These are phyloP conservation scores for Stellera chamaejasme DNA, from an alignment of 345 rosid genomes.

Conservation along the genomic window DNA sequence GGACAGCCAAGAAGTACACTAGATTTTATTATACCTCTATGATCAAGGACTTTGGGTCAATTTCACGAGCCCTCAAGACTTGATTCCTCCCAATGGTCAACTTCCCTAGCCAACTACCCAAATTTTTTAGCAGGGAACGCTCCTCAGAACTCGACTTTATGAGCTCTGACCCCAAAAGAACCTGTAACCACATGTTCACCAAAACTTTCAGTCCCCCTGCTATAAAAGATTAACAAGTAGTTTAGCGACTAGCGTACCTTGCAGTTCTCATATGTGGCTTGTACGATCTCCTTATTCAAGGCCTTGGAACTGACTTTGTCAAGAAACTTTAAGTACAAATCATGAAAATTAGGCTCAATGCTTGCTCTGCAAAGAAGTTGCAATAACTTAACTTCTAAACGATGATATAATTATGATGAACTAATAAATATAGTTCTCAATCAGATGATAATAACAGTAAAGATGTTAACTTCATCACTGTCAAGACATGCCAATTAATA, in stretches of 20 bases:
- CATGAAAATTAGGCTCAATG: conserved; percentile 96
- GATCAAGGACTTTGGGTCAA: conserved; percentile 96
- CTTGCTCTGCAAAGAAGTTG: conserved; percentile 60
- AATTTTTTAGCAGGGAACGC: conserved; percentile 87
- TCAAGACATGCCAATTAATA: too few species aligned
- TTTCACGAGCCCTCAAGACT: conserved; percentile 88
- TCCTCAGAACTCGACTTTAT: conserved; percentile 97
- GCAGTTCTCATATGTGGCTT: conserved; percentile 94
- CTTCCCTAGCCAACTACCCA: conserved; percentile 99
- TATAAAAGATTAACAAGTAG: background rate
- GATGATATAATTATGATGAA: background rate
- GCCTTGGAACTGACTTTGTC: conserved; percentile 81
- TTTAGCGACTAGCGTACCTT: conserved; percentile 40
- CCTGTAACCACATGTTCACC: conserved; percentile 34
- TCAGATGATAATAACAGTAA: background rate
- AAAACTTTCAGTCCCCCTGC: conserved; percentile 1
- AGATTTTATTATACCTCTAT: conserved; percentile 54
- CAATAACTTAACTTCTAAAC: conserved; percentile 1
- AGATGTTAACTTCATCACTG: background rate
- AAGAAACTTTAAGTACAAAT: conserved; percentile 87
- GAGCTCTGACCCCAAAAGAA: conserved; percentile 93
- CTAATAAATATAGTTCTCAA: background rate
- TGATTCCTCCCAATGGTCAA: conserved; percentile 94
- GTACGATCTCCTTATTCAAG: conserved; percentile 74
- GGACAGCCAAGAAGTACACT: conserved; percentile 1